Base-by-base conservation (phyloP, 2,329 filamentous ascomycete species). In the Colletotrichum orchidophilum region DNA sequence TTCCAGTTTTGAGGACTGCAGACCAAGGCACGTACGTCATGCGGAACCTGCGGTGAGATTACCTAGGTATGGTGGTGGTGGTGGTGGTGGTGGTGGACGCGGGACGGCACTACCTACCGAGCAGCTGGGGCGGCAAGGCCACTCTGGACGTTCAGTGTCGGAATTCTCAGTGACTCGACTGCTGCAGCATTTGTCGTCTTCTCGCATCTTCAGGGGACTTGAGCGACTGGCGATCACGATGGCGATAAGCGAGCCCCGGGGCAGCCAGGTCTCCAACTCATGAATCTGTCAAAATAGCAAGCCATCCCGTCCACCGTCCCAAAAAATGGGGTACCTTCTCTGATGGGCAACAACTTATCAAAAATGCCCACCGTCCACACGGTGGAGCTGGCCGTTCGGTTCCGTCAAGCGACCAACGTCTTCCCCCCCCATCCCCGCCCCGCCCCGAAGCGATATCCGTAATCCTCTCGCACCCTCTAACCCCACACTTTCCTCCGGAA, bases 1-100 rank as follows among this genome's bases (percentile, higher is more conserved):
- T 63, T 69, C 64, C 69, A 71, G 64, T 64, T 54, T 68, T 59
- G 59, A 63, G 24, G 33, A 60, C 69, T 60, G 52, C 59, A 63
- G 9, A 59, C 59, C n/a, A n/a, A n/a, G n/a, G n/a, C n/a, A n/a
- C n/a, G n/a, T 69, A 71, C 69, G 69, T 71, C 69, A 71, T 71
- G 26, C 42, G 68, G 46, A 42, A 33, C 55, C 33, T 62, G 39
- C 26, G 18, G 42, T 63, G 27, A 71, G 53, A 67, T 66, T 58
- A 46, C 39, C 39, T 18, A 46, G 33, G 33, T 35, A 13, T 35
- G 33, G 33, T 39, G 33, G 33, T 35, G 42, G 55, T n/a, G 8
- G 49, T 61, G 21, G 59, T 5, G 29, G 50, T 6, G n/a, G 52
- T 21, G 46, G 15, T 39, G 24, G 31, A 53, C 12, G 54, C 46